phyloP scores from a whole-genome alignment of 805 yeast genomes.

The Lachancea meyersii region DNA sequence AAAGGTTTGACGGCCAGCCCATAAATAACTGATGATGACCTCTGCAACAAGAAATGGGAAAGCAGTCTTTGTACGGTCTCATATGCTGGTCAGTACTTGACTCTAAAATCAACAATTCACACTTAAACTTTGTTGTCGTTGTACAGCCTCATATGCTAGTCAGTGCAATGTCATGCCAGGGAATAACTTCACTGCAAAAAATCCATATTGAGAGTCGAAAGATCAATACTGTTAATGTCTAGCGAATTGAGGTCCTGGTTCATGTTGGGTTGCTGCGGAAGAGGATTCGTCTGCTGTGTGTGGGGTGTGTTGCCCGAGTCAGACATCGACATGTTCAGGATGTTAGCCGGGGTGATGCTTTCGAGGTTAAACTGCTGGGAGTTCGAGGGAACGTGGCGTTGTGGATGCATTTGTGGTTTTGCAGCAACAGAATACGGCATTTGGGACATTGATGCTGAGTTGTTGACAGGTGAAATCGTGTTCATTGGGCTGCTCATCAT shows the following conservation, averaged over 20 bases:
- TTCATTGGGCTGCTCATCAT: slow-evolving; percentile 23
- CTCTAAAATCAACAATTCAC: too few relatives aligned
- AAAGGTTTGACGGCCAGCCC: too few relatives aligned
- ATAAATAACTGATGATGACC: too few relatives aligned
- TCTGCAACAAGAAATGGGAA: too few relatives aligned
- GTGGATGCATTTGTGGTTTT: not conserved
- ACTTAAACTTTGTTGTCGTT: too few relatives aligned
- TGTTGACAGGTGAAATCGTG: slow-evolving; percentile 18
- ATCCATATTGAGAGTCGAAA: slow-evolving; percentile 28
- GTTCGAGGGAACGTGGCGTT: slow-evolving; percentile 5
- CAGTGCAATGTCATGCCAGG: too few relatives aligned
- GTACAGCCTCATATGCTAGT: too few relatives aligned
- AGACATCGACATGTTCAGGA: slow-evolving; percentile 11
- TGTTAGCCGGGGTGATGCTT: slow-evolving; percentile 12
- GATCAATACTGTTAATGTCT: slow-evolving; percentile 26
- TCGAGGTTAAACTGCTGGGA: slow-evolving; percentile 6
- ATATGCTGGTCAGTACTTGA: too few relatives aligned
- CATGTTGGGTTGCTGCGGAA: slow-evolving; percentile 4
- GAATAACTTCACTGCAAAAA: slow-evolving; percentile 16
- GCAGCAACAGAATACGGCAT: not conserved
- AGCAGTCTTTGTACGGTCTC: too few relatives aligned
- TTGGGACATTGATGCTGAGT: slow-evolving; percentile 2
- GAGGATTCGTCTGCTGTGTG: slow-evolving; percentile 5
- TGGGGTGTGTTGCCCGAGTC: slow-evolving; percentile 9
- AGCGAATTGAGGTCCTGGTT: slow-evolving; percentile 13